These are phyloP conservation scores for Stentor roeselii DNA, from an alignment of 73 alveolate species.

Conservation along the genomic window DNA sequence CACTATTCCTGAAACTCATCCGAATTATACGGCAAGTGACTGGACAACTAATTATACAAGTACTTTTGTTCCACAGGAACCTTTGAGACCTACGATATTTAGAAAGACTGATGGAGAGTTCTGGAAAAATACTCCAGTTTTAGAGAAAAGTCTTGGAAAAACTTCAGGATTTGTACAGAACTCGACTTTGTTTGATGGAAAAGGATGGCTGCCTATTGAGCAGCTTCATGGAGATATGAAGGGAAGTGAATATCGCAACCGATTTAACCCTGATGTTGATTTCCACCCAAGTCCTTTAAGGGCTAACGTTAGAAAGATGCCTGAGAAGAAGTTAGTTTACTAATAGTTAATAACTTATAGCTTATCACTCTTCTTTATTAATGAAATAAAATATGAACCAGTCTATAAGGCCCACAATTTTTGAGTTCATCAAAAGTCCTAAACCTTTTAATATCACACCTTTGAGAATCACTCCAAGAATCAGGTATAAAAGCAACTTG, in stretches of 20 bases:
- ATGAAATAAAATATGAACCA: neutral
- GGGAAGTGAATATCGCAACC: constrained; percentile 40
- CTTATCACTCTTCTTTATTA: too few relatives aligned
- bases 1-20: constrained; percentile 30
- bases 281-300: constrained; percentile 25
- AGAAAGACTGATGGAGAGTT: neutral
- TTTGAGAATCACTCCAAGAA: neutral
- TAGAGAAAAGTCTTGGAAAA: neutral
- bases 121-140: constrained; percentile 21
- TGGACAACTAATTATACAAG: neutral
- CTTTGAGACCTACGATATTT: constrained; percentile 12
- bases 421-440: neutral
- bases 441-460: neutral
- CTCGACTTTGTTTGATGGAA: constrained; percentile 40
- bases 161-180: constrained; percentile 31
- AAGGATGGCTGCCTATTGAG: constrained; percentile 37
- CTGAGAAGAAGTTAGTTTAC: constrained; percentile 5
- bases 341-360: too few relatives aligned
- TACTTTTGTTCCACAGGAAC: neutral
- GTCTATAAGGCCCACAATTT: neutral
- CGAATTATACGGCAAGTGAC: neutral
- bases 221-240: constrained; percentile 35
- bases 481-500: neutral
- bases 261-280: constrained; percentile 30
- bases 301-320: constrained; percentile 1